Evolutionary conservation across 768 basidiomycete genomes (phyloP).

Genomic region (Lentinula guzmanii): DNA sequence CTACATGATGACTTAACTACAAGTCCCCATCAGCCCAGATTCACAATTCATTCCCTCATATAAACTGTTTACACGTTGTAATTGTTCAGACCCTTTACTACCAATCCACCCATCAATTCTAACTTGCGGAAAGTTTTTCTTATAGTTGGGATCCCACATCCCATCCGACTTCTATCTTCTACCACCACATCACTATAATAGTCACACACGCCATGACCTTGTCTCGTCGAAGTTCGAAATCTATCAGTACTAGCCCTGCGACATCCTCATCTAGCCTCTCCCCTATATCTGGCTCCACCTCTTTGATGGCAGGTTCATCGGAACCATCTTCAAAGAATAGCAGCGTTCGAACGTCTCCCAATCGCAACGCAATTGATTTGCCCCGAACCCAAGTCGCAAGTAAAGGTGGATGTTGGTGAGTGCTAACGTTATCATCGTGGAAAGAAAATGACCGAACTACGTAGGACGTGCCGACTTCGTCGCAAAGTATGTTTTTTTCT

Average conservation of each 20-base stretch:
- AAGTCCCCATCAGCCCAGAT: constrained; percentile 30
- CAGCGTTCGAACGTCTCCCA: constrained; percentile 40
- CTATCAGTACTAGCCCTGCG: constrained; percentile 45
- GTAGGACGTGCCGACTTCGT: constrained; percentile 78
- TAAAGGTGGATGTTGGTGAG: constrained; percentile 79
- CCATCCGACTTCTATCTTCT: constrained; percentile 17
- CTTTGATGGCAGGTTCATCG: constrained; percentile 25
- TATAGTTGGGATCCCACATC: constrained; percentile 14
- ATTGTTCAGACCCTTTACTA: constrained; percentile 10
- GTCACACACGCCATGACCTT: constrained; percentile 20
- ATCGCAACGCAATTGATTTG: constrained; percentile 40
- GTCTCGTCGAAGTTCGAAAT: constrained; percentile 43
- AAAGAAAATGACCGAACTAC: constrained; percentile 8
- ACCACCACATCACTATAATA: constrained; percentile 12
- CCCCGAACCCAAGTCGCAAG: constrained; percentile 49
- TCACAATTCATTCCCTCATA: constrained; percentile 10
- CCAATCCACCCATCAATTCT: constrained; percentile 6
- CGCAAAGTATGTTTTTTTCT: constrained; percentile 50
- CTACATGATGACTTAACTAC: constrained; percentile 31
- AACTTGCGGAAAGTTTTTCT: not conserved
- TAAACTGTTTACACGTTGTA: not conserved
- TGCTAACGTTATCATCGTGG: constrained; percentile 12
- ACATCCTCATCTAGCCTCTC: constrained; percentile 39
- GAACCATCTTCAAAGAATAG: constrained; percentile 28
- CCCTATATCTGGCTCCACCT: constrained; percentile 33